Evolutionary conservation across 495 filamentous ascomycete species (phyloP).

Genomic region (Echria macrotheca): DNA sequence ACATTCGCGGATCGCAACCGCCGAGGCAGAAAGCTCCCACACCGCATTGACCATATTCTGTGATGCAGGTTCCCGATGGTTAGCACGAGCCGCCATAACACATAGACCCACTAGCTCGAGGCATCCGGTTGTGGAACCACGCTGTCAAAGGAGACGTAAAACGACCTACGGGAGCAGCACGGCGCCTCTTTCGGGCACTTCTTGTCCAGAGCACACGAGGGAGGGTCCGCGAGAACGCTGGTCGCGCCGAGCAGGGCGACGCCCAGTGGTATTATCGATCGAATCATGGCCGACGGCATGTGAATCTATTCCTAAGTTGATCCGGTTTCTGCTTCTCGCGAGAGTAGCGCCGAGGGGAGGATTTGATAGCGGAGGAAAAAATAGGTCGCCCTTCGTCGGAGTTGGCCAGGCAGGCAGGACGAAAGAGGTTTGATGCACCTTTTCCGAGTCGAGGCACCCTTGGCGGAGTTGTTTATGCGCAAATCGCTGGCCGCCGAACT

Average conservation of each 20-base stretch:
- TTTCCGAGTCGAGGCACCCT: slow-evolving; percentile 7
- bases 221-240: slow-evolving; percentile 29
- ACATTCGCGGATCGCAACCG: slow-evolving; percentile 84
- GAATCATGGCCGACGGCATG: slow-evolving; percentile 29
- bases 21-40: slow-evolving; percentile 94
- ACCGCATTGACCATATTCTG: slow-evolving; percentile 92
- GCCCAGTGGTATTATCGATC: slow-evolving; percentile 31
- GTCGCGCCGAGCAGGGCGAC: slow-evolving; percentile 39
- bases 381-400: too few species aligned
- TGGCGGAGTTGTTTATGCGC: slow-evolving; percentile 13
- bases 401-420: too few species aligned
- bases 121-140: slow-evolving; percentile 8
- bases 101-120: not conserved
- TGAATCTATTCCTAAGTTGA: too few species aligned
- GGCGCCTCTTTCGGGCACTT: slow-evolving; percentile 71
- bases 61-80: slow-evolving; percentile 17
- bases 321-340: too few species aligned
- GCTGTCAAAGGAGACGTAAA: not conserved
- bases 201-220: slow-evolving; percentile 42
- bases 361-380: too few species aligned
- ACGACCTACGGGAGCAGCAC: slow-evolving; percentile 85
- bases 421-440: slow-evolving; percentile 19
- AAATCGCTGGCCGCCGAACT: not conserved
- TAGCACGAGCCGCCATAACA: slow-evolving; percentile 13
- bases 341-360: too few species aligned